Conservation (phyloP, 2,329 filamentous ascomycete species). For the Sporothrix pseudoabietina region DNA sequence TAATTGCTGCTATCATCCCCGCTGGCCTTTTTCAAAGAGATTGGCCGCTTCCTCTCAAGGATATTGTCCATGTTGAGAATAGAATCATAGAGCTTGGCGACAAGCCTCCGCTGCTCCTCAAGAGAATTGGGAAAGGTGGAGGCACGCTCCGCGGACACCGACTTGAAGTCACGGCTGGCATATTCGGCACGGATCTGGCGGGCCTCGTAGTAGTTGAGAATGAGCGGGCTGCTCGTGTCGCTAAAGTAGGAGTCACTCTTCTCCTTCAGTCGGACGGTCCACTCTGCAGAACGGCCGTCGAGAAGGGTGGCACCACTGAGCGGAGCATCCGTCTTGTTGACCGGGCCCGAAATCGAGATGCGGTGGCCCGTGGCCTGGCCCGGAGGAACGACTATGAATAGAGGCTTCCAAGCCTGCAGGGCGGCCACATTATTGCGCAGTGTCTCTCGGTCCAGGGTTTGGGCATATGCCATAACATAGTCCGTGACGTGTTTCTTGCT, state of each 20-base stretch:
- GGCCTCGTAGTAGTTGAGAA: slow-evolving; percentile 27
- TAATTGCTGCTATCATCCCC: not conserved
- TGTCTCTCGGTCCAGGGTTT: not conserved
- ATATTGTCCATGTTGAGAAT: slow-evolving; percentile 34
- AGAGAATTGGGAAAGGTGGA: slow-evolving; percentile 34
- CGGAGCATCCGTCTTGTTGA: slow-evolving; percentile 17
- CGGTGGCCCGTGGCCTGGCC: slow-evolving; percentile 24
- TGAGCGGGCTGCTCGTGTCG: slow-evolving; percentile 22
- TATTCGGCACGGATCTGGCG: slow-evolving; percentile 33
- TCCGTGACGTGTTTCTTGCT: slow-evolving; percentile 10
- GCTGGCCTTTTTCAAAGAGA: slow-evolving; percentile 13
- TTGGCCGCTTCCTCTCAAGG: slow-evolving; percentile 31
- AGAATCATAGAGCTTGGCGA: slow-evolving; percentile 39
- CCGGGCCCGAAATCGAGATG: not conserved
- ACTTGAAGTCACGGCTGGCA: slow-evolving; percentile 31
- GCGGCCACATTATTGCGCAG: slow-evolving; percentile 11
- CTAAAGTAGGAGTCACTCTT: slow-evolving; percentile 8
- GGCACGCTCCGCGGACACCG: not conserved
- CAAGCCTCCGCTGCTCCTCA: slow-evolving; percentile 37
- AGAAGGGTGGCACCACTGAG: slow-evolving; percentile 27
- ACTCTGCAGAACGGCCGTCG: slow-evolving; percentile 26
- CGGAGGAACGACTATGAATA: slow-evolving; percentile 21
- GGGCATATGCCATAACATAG: not conserved
- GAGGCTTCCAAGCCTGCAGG: slow-evolving; percentile 26
- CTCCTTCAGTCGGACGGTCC: slow-evolving; percentile 29